phyloP scores from a whole-genome alignment of 177 flowering plant species.

The Telopea speciosissima region DNA sequence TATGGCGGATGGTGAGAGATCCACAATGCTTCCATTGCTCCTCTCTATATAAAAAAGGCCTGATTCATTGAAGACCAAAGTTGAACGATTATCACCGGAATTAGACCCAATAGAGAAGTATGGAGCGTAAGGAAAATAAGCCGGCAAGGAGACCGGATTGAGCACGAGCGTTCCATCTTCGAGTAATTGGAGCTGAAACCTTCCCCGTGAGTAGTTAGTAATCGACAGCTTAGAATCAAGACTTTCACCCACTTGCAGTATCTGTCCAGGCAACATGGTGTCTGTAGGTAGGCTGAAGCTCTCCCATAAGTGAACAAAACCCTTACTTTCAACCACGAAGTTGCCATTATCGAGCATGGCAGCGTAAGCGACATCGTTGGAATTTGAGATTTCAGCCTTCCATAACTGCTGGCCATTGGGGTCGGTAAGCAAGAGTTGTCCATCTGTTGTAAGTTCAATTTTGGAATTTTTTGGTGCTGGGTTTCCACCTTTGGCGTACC shows the following conservation, averaged over 20 bases:
- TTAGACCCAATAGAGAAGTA: conserved; percentile 7
- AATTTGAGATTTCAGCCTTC: not conserved
- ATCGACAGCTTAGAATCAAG: conserved; percentile 19
- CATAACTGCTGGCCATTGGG: conserved; percentile 20
- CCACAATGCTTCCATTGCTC: not conserved
- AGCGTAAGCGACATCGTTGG: not conserved
- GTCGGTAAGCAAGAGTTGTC: conserved; percentile 17
- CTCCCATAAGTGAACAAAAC: conserved; percentile 23
- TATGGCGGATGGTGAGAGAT: not conserved
- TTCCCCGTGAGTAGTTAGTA: conserved; percentile 24
- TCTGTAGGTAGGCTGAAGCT: conserved; percentile 39
- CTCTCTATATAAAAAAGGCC: conserved; percentile 21
- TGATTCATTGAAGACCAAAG: conserved; percentile 18
- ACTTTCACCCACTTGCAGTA: not conserved
- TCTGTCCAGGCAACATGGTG: conserved; percentile 40
- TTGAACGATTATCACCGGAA: not conserved
- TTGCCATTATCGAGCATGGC: conserved; percentile 32
- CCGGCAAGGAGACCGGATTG: not conserved
- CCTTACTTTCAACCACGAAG: conserved; percentile 13
- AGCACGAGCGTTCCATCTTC: conserved; percentile 21
- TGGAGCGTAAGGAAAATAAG: conserved; percentile 2
- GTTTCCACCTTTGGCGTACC: conserved; percentile 24
- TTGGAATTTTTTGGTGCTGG: conserved; percentile 26
- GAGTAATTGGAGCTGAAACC: conserved; percentile 22
- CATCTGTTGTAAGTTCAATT: conserved; percentile 14